Base-by-base conservation (phyloP, 2,329 filamentous ascomycete species). In the Purpureocillium lavendulum region DNA sequence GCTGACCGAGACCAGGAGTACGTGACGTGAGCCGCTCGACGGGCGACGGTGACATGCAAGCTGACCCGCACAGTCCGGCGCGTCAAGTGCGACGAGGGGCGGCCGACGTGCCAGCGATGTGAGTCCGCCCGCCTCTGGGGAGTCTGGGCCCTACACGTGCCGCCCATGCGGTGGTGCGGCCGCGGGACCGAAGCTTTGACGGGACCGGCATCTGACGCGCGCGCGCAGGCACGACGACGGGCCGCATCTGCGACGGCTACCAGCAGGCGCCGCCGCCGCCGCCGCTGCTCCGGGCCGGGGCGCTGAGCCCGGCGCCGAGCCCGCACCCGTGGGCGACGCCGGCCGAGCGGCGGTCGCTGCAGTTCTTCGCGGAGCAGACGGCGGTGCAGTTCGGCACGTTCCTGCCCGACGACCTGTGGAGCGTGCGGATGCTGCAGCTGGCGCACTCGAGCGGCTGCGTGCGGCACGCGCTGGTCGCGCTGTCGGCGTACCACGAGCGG, bases 401-500 rank as follows among this genome's bases (percentile, higher is more conserved):
- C 21, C 29, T 40, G 24, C 32, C 36, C 3, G 39, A 44, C 32
- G 36, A 44, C n/a, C 21, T 35, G 30, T 44, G 42, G 39, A 44
- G 36, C 18, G 33, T 29, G 36, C 35, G 33, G 14, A 33, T 41
- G 3, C 39, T 44, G 12, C 42, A 44, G 33, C 21, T 44, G 10
- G 42, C 42, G 1, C 42, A 44, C 24, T 41, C 37, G 9, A 37
- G 31, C 8, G 29, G 32, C 21, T 44, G 42, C 30, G 36, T 41
- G 8, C 15, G 36, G 11, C 39, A 44, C 34, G 42, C 42, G 4
- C 30, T 41, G 39, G 39, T 44, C 15, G 42, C 42, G 7, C 30
- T 44, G 26, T 39, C 42, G 12, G 36, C 42, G 12, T 41, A 41
- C 31, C 42, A 41, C 36, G 42, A 44, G 24, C 39, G 36, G 12